Evolutionary conservation across 768 basidiomycete genomes (phyloP), one percentile per base, ranked within the genome.

Genomic region (Leccinum fibrillosum): DNA sequence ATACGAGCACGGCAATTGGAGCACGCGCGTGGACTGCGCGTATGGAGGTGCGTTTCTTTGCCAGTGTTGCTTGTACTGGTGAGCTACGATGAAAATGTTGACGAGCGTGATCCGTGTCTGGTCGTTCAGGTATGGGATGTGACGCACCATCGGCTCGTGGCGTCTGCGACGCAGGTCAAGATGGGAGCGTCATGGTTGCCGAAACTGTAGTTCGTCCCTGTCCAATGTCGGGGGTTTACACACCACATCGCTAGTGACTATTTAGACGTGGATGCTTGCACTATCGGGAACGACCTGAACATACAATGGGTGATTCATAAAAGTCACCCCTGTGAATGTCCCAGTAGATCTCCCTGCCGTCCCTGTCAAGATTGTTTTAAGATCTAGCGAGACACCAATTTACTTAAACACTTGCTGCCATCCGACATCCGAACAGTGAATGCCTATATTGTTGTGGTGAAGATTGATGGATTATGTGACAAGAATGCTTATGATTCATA

Each of bases 371-470:
- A 55, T 81, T 94, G 30, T 94, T 95, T 76, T 64, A 79, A 80
- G 21, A 87, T 92, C 56, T 80, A 88, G 28, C 86, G 94, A 23
- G 90, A 94, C 44, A 77, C 77, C 10, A 87, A 88, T 5, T 75
- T 81, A 1, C 23, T 23, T 23, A 23, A 86, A 86, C 51, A 86
- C 86, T 3, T 82, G 92, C 4, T 74, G 77, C 39, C 90, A 90
- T 98, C 69, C 77, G 84, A 6, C 91, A 95, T 73, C 75, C 85
- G 0, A 82, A 86, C 32, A 95, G 96, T 5, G 97, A 98, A 71
- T 95, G 98, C 72, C 77, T 95, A 80, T 90, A 54, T 80, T 98
- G 80, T 83, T 57, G 86, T 89, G 21, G 80, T 98, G 56, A 96
- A 94, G 70, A 90, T 99, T 19, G 12, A 34, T 11, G 12, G 30